These are phyloP conservation scores for Selaginella tamariscina DNA, from an alignment of 75 land plant genomes.

Conservation along the genomic window DNA sequence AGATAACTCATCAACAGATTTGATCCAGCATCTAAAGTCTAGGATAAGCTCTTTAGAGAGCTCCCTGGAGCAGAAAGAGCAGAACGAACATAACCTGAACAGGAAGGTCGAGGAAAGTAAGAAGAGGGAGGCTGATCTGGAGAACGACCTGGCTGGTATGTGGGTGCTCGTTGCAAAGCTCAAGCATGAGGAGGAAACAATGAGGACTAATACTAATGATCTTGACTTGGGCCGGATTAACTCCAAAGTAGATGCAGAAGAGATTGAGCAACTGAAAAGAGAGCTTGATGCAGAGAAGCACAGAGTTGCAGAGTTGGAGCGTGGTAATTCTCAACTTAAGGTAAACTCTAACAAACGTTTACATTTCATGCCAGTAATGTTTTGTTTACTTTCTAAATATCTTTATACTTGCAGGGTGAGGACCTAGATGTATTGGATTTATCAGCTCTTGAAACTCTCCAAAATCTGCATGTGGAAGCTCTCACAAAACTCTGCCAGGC, in stretches of 20 bases:
- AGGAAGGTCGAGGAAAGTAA: constrained; percentile 44
- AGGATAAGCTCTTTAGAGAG: constrained; percentile 33
- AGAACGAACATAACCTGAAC: constrained; percentile 35
- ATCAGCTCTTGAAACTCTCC: not conserved
- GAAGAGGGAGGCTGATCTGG: constrained; percentile 40
- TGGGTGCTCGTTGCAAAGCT: constrained; percentile 60
- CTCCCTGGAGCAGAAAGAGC: constrained; percentile 36
- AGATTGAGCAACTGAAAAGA: not conserved
- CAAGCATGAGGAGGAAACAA: constrained; percentile 11
- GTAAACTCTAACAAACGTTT: no score
- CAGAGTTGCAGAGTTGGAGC: not conserved
- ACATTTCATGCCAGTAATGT: no score
- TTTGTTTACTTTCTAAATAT: no score
- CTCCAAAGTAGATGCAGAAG: not conserved
- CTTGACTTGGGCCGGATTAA: not conserved
- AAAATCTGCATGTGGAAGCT: constrained; percentile 8
- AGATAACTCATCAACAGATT: not conserved
- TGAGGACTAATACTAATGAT: not conserved
- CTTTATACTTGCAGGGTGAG: not conserved
- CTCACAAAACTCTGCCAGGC: constrained; percentile 10
- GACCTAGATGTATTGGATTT: not conserved
- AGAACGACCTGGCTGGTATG: constrained; percentile 74
- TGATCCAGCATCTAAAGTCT: constrained; percentile 22
- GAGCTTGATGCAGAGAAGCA: not conserved
- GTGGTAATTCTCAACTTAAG: not conserved